phyloP scores from a whole-genome alignment of 176 grass and related monocot genomes.

The Eleusine indica region DNA sequence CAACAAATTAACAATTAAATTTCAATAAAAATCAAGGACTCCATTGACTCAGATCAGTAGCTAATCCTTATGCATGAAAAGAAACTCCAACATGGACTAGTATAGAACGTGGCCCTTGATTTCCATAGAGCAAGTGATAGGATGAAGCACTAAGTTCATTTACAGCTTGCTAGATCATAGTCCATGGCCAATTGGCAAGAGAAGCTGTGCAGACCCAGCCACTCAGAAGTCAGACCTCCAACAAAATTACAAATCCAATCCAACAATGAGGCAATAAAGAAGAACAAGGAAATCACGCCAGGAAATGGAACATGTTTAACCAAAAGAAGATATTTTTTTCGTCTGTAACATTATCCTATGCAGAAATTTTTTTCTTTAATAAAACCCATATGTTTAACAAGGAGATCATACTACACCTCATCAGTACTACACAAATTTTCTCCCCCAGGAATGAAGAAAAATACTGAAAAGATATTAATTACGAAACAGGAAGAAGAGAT shows the following conservation, averaged over 20 bases:
- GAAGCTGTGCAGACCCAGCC: neutral
- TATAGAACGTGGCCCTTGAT: neutral
- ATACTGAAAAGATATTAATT: constrained; percentile 24
- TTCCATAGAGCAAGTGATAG: neutral
- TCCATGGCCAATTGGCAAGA: neutral
- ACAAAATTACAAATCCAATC: neutral
- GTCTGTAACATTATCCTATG: neutral
- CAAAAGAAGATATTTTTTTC: constrained; percentile 3
- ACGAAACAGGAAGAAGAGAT: constrained; percentile 28
- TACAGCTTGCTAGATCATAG: neutral
- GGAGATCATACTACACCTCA: neutral
- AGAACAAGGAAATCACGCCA: neutral
- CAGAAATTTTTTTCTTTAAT: constrained; percentile 3
- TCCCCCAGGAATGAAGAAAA: neutral
- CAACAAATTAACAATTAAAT: neutral
- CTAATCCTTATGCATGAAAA: constrained; percentile 3
- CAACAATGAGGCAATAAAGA: constrained; percentile 16
- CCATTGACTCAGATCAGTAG: constrained; percentile 1
- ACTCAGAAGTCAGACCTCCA: neutral
- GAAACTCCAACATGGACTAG: constrained; percentile 3
- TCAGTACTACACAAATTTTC: constrained; percentile 17
- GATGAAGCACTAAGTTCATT: constrained; percentile 5
- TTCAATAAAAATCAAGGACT: neutral
- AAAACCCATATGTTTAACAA: neutral
- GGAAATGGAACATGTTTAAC: constrained; percentile 9